Evolutionary conservation across 257 asterid species (phyloP).

Genomic region (Linderniella brevidens): DNA sequence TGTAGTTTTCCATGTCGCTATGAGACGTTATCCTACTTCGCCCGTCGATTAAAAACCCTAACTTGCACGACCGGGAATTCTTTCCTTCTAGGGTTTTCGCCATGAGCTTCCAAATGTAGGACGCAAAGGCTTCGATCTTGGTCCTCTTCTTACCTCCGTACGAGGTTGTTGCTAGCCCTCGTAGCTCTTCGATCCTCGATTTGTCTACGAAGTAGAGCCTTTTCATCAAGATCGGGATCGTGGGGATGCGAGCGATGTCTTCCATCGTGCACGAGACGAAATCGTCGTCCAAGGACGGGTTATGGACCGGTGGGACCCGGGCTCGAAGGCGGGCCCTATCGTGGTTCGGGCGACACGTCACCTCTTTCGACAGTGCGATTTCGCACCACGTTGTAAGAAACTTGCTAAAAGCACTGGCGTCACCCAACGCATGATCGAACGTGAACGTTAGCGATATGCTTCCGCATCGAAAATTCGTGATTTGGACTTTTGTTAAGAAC

Average conservation of each 20-base stretch:
- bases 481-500: slow-evolving; percentile 27
- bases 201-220: slow-evolving; percentile 24
- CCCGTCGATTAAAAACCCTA: slow-evolving; percentile 52
- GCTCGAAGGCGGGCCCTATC: slow-evolving; percentile 21
- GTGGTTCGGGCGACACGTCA: slow-evolving; percentile 29
- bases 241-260: slow-evolving; percentile 22
- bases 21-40: slow-evolving; percentile 9
- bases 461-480: slow-evolving; percentile 28
- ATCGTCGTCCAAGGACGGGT: slow-evolving; percentile 23
- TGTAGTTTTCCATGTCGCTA: slow-evolving; percentile 17
- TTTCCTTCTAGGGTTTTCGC: slow-evolving; percentile 14
- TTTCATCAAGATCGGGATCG: slow-evolving; percentile 18
- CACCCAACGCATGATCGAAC: slow-evolving; percentile 52
- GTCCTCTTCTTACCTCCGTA: slow-evolving; percentile 22
- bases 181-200: slow-evolving; percentile 19
- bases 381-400: slow-evolving; percentile 37
- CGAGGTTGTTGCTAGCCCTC: slow-evolving; percentile 16
- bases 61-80: slow-evolving; percentile 23
- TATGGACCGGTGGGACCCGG: slow-evolving; percentile 22
- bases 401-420: slow-evolving; percentile 36
- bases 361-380: slow-evolving; percentile 16
- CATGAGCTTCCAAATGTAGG: slow-evolving; percentile 45
- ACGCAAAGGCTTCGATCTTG: slow-evolving; percentile 40
- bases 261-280: slow-evolving; percentile 42
- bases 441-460: slow-evolving; percentile 30